Evolutionary conservation across 2,329 filamentous ascomycete species (phyloP), one percentile per base, ranked within the genome.

Genomic region (Dactylonectria macrodidyma): DNA sequence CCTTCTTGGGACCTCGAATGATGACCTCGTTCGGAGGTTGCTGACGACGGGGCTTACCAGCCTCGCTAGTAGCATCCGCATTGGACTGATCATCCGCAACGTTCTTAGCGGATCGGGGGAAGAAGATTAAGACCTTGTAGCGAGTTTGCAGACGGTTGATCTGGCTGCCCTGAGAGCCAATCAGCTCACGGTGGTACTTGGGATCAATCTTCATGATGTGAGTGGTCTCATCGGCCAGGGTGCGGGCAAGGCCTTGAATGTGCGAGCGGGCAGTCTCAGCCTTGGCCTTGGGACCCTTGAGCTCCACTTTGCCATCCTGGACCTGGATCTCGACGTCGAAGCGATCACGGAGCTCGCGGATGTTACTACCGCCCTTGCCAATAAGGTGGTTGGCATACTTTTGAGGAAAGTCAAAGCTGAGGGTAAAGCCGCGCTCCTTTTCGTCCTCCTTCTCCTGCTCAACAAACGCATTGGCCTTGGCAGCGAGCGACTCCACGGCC

Each of bases 241-340:
- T 93, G 80, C 93, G 94, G 47, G 89, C 92, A 72, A 98, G 85
- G 46, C 90, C 88, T 70, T 91, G 85, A 73, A 99, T 98, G 77
- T 97, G 91, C 46, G 91, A 85, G 81, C 93, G 96, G 71, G 94
- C 94, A 57, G 91, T 90, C 80, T 97, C 95, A 1, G 95, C 94
- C 87, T 98, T 98, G 58, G 94, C 94, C 84, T 97, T 94, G 57
- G 96, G 95, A 30, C 97, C 96, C 86, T 97, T 98, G 75, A 99
- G 90, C 81, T 97, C 94, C 57, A 98, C 94, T 82, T 95, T 95
- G 73, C 96, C 96, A 76, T 98, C 94, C 73, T 97, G 91, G 46
- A 98, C 92, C 82, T 98, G 95, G 70, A 99, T 92, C 66, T 92
- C 90, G 5, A 92, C 90, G 66, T 92, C 89, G 67, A 91, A 92